Conservation (phyloP, 2,329 filamentous ascomycete genomes). For the Trichoderma pleuroti region DNA sequence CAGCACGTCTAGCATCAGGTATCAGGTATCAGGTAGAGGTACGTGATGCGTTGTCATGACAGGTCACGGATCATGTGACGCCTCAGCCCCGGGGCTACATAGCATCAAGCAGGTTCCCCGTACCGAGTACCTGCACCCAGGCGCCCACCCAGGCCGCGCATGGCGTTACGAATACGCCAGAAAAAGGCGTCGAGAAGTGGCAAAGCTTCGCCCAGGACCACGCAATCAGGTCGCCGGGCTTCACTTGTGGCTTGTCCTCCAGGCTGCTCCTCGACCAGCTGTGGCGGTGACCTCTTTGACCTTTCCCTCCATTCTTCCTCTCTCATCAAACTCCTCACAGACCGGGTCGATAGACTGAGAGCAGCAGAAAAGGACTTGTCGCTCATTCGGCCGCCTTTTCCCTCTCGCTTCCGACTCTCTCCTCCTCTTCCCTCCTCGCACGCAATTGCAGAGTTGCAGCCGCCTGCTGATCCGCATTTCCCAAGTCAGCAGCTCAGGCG, state of each 20-base stretch:
- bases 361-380: neutral
- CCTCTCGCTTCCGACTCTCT: neutral
- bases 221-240: constrained; percentile 19
- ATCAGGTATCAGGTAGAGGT: neutral
- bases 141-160: constrained; percentile 7
- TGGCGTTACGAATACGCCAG: constrained; percentile 7
- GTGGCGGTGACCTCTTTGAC: neutral
- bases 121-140: neutral
- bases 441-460: constrained; percentile 3
- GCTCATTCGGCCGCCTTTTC: neutral
- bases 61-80: constrained; percentile 14
- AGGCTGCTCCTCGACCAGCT: neutral
- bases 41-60: constrained; percentile 13
- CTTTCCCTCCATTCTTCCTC: neutral
- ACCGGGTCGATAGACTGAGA: neutral
- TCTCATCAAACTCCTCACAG: neutral
- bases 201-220: constrained; percentile 20
- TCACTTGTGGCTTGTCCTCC: neutral
- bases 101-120: neutral
- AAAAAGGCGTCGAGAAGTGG: constrained; percentile 11
- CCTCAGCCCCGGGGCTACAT: neutral
- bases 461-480: neutral
- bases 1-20: neutral
- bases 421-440: neutral
- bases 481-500: constrained; percentile 11